Conservation (phyloP, 148 eudicot species). For the Chenopodium berlandieri region DNA sequence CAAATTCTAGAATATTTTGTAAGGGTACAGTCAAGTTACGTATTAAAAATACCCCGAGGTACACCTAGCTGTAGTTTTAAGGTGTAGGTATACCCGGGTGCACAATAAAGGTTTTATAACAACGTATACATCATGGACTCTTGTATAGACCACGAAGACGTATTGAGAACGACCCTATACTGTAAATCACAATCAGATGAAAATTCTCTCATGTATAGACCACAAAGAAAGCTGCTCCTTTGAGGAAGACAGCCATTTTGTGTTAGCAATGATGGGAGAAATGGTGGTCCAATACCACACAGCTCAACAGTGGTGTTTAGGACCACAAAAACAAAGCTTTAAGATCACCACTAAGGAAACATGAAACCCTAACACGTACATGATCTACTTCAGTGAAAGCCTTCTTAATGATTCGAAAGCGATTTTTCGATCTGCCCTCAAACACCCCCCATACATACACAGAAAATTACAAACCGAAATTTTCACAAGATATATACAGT, state of each 20-base stretch:
- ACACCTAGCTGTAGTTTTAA: too few species aligned
- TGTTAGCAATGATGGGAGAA: conserved; percentile 24
- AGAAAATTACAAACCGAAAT: background rate
- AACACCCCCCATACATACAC: background rate
- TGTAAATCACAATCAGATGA: background rate
- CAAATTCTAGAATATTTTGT: too few species aligned
- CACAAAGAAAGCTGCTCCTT: conserved; percentile 14
- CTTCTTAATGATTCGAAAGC: conserved; percentile 17
- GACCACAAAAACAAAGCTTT: conserved; percentile 12
- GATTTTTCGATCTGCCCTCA: conserved; percentile 1
- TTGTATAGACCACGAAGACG: background rate
- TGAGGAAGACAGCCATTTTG: conserved; percentile 22
- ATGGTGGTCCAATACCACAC: conserved; percentile 27
- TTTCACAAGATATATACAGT: conserved; percentile 13
- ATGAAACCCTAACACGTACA: conserved; percentile 19
- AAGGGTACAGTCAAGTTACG: too few species aligned
- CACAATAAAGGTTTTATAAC: too few species aligned
- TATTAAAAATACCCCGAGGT: too few species aligned
- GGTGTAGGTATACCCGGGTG: too few species aligned
- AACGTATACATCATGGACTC: too few species aligned
- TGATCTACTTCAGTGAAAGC: conserved; percentile 25
- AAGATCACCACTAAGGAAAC: conserved; percentile 28
- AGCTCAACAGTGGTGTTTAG: conserved; percentile 19
- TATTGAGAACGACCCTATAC: background rate
- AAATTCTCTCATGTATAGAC: background rate